These are phyloP conservation scores for Myxozyma neotropica DNA, from an alignment of 805 yeast genomes.

Conservation along the genomic window DNA sequence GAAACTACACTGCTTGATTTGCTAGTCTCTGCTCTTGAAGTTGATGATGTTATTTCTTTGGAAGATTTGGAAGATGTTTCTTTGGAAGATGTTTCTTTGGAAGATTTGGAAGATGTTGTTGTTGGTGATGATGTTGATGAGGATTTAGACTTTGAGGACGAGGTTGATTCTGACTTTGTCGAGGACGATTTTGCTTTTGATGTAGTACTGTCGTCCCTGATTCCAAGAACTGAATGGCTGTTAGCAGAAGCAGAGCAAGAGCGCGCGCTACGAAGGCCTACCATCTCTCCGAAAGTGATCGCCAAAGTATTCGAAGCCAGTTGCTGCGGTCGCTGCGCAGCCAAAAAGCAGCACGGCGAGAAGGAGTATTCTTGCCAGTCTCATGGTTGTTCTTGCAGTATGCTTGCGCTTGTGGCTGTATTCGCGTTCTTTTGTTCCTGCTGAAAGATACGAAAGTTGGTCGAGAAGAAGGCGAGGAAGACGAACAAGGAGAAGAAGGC, in stretches of 20 bases:
- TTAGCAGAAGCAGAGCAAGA: too few relatives aligned
- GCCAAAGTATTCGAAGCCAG: conserved; percentile 1
- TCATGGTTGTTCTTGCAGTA: neutral
- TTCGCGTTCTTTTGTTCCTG: too few relatives aligned
- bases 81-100: too few relatives aligned
- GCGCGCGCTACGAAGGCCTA: neutral
- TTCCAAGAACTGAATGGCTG: too few relatives aligned
- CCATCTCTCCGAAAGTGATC: conserved; percentile 9
- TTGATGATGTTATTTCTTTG: too few relatives aligned
- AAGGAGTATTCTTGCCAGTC: neutral
- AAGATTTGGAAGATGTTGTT: neutral
- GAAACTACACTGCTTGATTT: neutral
- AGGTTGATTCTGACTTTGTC: neutral
- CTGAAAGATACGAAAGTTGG: too few relatives aligned
- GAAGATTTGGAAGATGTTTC: neutral
- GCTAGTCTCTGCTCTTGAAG: too few relatives aligned
- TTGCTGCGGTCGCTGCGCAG: neutral
- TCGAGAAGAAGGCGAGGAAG: too few relatives aligned
- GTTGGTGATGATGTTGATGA: too few relatives aligned
- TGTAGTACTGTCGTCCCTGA: too few relatives aligned
- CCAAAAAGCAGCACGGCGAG: neutral
- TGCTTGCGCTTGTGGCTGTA: too few relatives aligned
- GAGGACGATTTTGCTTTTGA: neutral
- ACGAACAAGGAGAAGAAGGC: too few relatives aligned
- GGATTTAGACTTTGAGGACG: neutral